Evolutionary conservation across 2,329 filamentous ascomycete species (phyloP), one percentile per base, ranked within the genome.

Genomic region (Dendrostoma leiphaemia): DNA sequence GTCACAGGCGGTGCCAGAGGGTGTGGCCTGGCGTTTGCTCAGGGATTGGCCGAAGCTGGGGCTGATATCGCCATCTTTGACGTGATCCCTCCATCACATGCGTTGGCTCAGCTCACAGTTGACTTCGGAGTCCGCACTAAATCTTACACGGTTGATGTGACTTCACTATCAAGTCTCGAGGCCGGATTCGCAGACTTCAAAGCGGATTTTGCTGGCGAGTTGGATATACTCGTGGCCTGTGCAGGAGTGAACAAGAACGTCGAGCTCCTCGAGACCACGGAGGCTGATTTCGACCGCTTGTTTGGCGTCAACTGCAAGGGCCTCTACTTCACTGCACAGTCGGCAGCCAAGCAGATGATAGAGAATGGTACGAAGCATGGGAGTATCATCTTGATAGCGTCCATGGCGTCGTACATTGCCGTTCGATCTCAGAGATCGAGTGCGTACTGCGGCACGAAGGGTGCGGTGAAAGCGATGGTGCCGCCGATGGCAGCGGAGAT

Each of bases 381-480:
- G 0, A 79, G 77, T 53, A 81, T 82, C 49, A 69, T 82, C 10
- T 64, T 82, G 3, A 75, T 82, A 0, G 78, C 78, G 1, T 79
- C 77, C 50, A 81, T 82, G 61, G 78, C 78, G 0, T 75, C 74
- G 26, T 69, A 78, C 51, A 77, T 80, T 59, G 78, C 78, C 0
- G 74, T 80, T 17, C 69, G 74, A 8, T 74, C 72, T 13, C 77
- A 81, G 61, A 63, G 71, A 31, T 76, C 72, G 44, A 75, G 71
- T 37, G 74, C 73, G 5, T 79, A 79, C 50, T 77, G 74, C 59
- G 74, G 70, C 3, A 74, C 70, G 0, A 79, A 78, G 60, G 75
- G 75, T 0, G 75, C 75, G 0, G 75, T 79, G 17, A 64, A 69
- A 38, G 71, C 72, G 0, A 77, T 79, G 74, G 71, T 69, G 53